A percentile compares a stretch with the other conserved stretches of the same genome.
phyloP scores from a whole-genome alignment of 2,329 filamentous ascomycete genomes.

The Xylariaceae sp. region DNA sequence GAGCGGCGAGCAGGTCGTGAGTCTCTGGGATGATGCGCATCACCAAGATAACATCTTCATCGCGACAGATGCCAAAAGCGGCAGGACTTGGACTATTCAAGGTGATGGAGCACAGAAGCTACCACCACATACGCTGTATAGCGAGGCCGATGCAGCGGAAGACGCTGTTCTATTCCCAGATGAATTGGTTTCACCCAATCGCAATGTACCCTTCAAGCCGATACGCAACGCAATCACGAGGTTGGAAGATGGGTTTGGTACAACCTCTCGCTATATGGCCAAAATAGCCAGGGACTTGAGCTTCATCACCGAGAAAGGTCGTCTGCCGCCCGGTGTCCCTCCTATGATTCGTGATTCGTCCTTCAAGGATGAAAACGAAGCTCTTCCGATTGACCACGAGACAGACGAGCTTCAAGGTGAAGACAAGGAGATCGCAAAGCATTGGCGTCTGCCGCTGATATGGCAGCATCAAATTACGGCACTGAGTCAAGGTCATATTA shows the following conservation, averaged over 20 bases:
- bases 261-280: slow-evolving; percentile 16
- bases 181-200: slow-evolving; percentile 18
- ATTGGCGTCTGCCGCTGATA: slow-evolving; percentile 20
- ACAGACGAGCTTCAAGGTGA: neutral
- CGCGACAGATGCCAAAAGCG: slow-evolving; percentile 13
- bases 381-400: slow-evolving; percentile 1
- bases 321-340: slow-evolving; percentile 1
- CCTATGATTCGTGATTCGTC: too few species aligned
- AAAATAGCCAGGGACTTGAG: slow-evolving; percentile 5
- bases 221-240: slow-evolving; percentile 27
- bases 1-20: slow-evolving; percentile 22
- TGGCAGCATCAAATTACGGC: slow-evolving; percentile 18
- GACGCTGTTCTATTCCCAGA: slow-evolving; percentile 27
- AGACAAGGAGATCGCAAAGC: slow-evolving; percentile 6
- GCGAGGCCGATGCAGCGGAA: slow-evolving; percentile 28
- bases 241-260: slow-evolving; percentile 19
- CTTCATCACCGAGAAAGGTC: neutral
- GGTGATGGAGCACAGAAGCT: neutral
- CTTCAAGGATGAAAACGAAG: neutral
- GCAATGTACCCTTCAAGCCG: slow-evolving; percentile 26
- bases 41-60: slow-evolving; percentile 18
- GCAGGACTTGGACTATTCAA: slow-evolving; percentile 4
- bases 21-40: slow-evolving; percentile 27
- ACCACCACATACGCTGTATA: slow-evolving; percentile 24
- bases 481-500: slow-evolving; percentile 13